A percentile compares a stretch with the other conserved stretches of the same genome.
phyloP scores from a whole-genome alignment of 2,329 filamentous ascomycete species.

The Exophiala bonariae region DNA sequence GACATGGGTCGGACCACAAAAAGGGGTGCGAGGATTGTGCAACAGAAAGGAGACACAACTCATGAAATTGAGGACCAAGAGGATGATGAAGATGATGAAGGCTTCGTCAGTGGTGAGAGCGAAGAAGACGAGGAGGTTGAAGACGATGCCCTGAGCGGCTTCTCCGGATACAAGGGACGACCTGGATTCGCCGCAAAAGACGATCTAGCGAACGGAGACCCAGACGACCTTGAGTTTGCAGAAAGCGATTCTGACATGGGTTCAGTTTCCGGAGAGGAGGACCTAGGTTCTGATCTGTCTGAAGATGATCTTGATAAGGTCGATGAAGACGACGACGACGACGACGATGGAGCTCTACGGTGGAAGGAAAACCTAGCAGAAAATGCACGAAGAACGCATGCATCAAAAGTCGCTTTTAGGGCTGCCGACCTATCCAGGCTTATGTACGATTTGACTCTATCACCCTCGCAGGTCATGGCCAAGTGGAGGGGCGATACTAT shows the following conservation, averaged over 20 bases:
- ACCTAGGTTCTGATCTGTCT: conserved; percentile 51
- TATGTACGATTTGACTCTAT: conserved; percentile 82
- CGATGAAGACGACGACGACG: conserved; percentile 54
- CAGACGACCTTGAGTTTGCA: conserved; percentile 82
- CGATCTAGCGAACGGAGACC: conserved; percentile 56
- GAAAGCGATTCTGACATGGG: conserved; percentile 97
- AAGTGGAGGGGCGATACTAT: conserved; percentile 75
- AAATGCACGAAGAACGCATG: conserved; percentile 71
- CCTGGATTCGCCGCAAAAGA: conserved; percentile 40
- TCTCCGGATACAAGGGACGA: conserved; percentile 45
- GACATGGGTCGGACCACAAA: conserved; percentile 58
- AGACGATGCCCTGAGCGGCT: conserved; percentile 36
- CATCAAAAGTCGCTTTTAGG: conserved; percentile 69
- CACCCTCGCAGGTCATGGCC: conserved; percentile 71
- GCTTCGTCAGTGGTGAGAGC: conserved; percentile 58
- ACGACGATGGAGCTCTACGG: conserved; percentile 70
- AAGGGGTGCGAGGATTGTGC: conserved; percentile 51
- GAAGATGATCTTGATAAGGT: conserved; percentile 56
- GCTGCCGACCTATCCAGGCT: conserved; percentile 80
- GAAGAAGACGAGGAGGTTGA: conserved; percentile 53
- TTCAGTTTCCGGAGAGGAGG: conserved; percentile 70
- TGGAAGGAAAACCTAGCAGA: conserved; percentile 90
- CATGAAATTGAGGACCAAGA: conserved; percentile 61
- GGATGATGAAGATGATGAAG: conserved; percentile 55
- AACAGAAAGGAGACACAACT: conserved; percentile 45